These are phyloP conservation scores for Lagerstroemia fauriei DNA, from an alignment of 441 rosid genomes.

Conservation along the genomic window DNA sequence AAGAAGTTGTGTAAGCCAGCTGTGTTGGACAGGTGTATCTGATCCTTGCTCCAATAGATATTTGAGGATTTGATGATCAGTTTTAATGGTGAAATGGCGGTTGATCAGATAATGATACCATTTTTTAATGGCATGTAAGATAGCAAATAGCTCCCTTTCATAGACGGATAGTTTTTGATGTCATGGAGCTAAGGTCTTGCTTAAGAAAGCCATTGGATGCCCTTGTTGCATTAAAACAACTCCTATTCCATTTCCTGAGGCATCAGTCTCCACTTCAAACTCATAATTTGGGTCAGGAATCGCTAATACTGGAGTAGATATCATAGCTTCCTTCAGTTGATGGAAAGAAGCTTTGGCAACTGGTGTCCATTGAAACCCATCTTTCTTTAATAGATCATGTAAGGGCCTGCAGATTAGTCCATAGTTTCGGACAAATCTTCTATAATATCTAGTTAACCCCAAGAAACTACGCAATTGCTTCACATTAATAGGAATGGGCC, in stretches of 20 bases:
- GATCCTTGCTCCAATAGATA: neutral
- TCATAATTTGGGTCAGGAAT: neutral
- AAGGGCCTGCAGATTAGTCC: neutral
- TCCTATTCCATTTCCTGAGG: neutral
- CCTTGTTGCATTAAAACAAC: neutral
- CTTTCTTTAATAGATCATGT: neutral
- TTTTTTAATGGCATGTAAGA: neutral
- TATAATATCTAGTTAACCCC: too few species aligned
- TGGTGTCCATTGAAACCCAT: neutral
- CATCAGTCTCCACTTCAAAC: neutral
- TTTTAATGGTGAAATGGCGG: neutral
- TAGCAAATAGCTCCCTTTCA: neutral
- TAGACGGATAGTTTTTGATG: neutral
- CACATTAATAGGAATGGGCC: too few species aligned
- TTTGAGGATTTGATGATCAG: slow-evolving; percentile 6
- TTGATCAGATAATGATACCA: slow-evolving; percentile 4
- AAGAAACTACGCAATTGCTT: too few species aligned
- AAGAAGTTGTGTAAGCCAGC: neutral
- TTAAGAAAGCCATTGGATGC: neutral
- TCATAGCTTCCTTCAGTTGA: neutral
- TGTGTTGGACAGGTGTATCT: neutral
- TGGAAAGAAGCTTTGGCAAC: neutral
- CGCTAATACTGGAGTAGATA: neutral
- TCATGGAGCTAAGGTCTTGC: neutral
- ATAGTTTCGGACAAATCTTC: neutral